phyloP scores from a whole-genome alignment of 176 grass and related monocot species.

The Typha latifolia region DNA sequence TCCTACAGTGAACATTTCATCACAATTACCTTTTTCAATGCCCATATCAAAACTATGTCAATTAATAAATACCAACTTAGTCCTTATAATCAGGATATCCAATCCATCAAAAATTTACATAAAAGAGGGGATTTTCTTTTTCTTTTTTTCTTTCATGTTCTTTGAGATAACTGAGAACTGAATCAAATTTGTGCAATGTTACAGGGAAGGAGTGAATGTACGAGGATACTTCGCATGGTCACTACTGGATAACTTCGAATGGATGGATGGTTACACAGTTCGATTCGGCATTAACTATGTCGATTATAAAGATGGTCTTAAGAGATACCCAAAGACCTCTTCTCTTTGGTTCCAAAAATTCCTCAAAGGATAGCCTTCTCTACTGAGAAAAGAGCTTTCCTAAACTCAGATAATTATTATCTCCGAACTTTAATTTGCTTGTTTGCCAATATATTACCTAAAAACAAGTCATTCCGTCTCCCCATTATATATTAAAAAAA shows the following conservation, averaged over 20 bases:
- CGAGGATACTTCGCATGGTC: slow-evolving; percentile 86
- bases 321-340: slow-evolving; percentile 72
- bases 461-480: too few species aligned
- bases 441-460: too few species aligned
- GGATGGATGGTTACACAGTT: slow-evolving; percentile 72
- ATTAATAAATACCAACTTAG: too few species aligned
- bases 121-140: not conserved
- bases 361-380: slow-evolving; percentile 24
- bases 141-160: not conserved
- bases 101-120: too few species aligned
- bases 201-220: slow-evolving; percentile 52
- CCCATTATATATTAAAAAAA: too few species aligned
- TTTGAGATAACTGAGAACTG: not conserved
- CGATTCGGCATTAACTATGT: slow-evolving; percentile 68
- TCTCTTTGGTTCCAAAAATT: slow-evolving; percentile 58
- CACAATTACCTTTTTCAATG: too few species aligned
- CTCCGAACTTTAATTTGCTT: not conserved
- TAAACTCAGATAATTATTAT: not conserved
- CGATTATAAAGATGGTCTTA: slow-evolving; percentile 57
- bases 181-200: slow-evolving; percentile 7
- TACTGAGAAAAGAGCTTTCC: not conserved
- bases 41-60: too few species aligned
- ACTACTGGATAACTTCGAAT: slow-evolving; percentile 82
- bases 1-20: too few species aligned
- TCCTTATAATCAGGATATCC: too few species aligned